Base-by-base conservation (phyloP, 2,329 filamentous ascomycete genomes). In the Scedosporium minutisporum region DNA sequence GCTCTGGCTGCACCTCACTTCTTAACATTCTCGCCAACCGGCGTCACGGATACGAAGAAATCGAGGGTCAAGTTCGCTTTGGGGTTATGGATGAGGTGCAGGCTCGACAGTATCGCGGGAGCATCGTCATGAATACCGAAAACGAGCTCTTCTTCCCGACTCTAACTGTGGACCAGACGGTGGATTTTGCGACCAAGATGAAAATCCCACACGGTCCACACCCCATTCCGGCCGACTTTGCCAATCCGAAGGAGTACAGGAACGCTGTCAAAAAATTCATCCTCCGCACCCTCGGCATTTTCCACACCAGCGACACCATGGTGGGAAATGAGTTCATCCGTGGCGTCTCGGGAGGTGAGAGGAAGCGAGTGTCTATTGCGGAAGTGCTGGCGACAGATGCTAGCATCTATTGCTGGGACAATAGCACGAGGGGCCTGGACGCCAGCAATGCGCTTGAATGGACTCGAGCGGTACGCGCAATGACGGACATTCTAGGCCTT, bases 61-160 rank as follows among this genome's bases (percentile, higher is more conserved):
- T 89, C 2, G 71, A 78, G 0, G 87, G 87, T 0, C 80, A 87
- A 42, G 79, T 89, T 3, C 74, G 76, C 23, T 88, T 82, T 66
- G 86, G 79, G 62, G 77, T 69, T 64, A 78, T 74, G 75, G 79
- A 68, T 74, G 81, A 73, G 67, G 78, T 68, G 70, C 82, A 76
- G 64, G 66, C 75, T 48, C 76, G 80, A 70, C 76, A 71, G 10
- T 86, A 83, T 66, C 75, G 78, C 1, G 80, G 82, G 1, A 82
- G 87, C 66, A 84, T 87, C 58, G 79, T 89, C 46, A 80, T 90
- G 64, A 91, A 91, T 72, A 90, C 87, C 21, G 86, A 89, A 2
- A 89, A 91, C 69, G 86, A 80, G 64, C 62, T 79, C 2, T 78
- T 79, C 68, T 91, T 89, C 65, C 86, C 89, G 0, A 82, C 87